phyloP scores from a whole-genome alignment of 352 stramenopile genomes.

The Phytophthora chlamydospora region DNA sequence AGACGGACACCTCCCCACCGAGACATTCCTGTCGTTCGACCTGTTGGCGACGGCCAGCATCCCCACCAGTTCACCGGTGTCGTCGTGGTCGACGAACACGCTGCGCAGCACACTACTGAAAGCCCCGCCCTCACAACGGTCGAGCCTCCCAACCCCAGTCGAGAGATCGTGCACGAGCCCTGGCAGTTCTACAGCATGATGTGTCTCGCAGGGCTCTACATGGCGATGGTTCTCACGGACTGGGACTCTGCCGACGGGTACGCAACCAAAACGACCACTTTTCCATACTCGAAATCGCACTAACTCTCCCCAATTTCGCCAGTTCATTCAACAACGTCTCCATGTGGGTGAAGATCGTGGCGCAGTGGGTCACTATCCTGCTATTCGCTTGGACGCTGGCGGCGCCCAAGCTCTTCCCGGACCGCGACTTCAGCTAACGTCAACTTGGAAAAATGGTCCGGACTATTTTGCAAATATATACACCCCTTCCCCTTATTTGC shows the following conservation, averaged over 20 bases:
- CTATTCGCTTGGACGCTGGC: constrained; percentile 96
- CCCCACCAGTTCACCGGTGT: constrained; percentile 28
- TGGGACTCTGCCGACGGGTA: constrained; percentile 90
- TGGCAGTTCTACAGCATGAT: constrained; percentile 96
- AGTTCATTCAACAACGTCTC: constrained; percentile 74
- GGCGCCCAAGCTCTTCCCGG: constrained; percentile 93
- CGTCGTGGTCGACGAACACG: constrained; percentile 62
- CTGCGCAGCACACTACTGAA: constrained; percentile 10
- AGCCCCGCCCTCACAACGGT: constrained; percentile 40
- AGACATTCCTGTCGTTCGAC: background rate
- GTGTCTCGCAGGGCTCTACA: constrained; percentile 91
- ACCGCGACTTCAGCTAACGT: constrained; percentile 88
- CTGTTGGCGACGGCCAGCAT: constrained; percentile 4
- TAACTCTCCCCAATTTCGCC: background rate
- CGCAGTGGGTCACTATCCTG: constrained; percentile 93
- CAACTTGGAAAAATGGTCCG: constrained; percentile 16
- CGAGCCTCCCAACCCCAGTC: constrained; percentile 37
- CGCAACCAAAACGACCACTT: constrained; percentile 9
- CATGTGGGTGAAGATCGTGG: constrained; percentile 97
- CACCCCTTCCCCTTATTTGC: constrained; percentile 15
- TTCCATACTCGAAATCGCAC: background rate
- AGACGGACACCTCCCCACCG: background rate
- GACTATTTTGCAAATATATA: constrained; percentile 16
- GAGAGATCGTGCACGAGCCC: constrained; percentile 61
- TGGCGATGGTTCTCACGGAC: constrained; percentile 95